Evolutionary conservation across 805 yeast species (phyloP).

Genomic region (Kluyveromyces lactis): DNA sequence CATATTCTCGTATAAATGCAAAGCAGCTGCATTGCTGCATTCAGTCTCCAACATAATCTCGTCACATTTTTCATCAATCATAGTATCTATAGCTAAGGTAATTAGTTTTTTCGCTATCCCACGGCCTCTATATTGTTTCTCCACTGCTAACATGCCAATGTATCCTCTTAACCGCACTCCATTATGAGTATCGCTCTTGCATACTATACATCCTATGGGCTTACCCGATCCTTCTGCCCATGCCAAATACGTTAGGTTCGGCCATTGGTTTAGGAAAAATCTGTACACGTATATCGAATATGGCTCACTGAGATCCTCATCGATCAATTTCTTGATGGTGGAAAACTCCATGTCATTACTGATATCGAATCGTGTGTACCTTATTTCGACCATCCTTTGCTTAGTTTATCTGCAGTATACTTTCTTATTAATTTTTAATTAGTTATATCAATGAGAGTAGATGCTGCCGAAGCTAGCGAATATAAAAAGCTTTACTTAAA

Average conservation of each 20-base stretch:
- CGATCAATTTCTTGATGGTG: constrained; percentile 49
- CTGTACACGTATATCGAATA: constrained; percentile 90
- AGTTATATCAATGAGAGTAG: too few relatives aligned
- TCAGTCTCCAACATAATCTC: constrained; percentile 94
- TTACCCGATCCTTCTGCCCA: constrained; percentile 24
- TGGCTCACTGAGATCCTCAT: constrained; percentile 80
- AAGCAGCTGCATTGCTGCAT: constrained; percentile 65
- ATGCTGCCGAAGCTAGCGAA: too few relatives aligned
- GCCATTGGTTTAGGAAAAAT: constrained; percentile 87
- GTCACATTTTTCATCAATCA: constrained; percentile 64
- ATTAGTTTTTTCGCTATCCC: constrained; percentile 80
- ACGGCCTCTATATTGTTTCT: constrained; percentile 56
- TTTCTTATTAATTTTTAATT: too few relatives aligned
- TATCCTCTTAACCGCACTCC: constrained; percentile 69
- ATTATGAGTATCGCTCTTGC: constrained; percentile 73
- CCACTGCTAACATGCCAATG: constrained; percentile 92
- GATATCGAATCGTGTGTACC: constrained; percentile 21
- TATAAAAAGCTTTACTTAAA: too few relatives aligned
- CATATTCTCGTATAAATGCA: constrained; percentile 59
- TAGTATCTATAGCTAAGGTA: constrained; percentile 47
- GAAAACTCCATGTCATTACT: constrained; percentile 32
- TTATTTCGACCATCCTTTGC: constrained; percentile 1
- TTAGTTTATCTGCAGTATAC: too few relatives aligned
- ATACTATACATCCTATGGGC: constrained; percentile 76
- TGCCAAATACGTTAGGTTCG: constrained; percentile 67